Conservation (phyloP, 1,284 basidiomycete genomes). For the Cutaneotrichosporon dermatis region DNA sequence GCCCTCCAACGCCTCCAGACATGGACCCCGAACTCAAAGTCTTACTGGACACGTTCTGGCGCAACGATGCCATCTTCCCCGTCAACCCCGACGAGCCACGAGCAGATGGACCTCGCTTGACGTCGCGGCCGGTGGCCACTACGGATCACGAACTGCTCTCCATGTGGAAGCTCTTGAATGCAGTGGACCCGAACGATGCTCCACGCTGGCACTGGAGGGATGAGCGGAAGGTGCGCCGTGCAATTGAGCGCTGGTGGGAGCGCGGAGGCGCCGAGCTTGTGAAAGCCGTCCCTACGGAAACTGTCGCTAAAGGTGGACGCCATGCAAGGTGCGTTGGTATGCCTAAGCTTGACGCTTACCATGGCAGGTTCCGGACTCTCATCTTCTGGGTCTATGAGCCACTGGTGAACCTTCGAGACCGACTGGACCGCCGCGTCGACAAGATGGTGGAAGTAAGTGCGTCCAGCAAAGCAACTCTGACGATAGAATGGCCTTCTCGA, state of each 20-base stretch:
- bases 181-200: constrained; percentile 72
- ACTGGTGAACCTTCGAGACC: constrained; percentile 58
- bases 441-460: constrained; percentile 74
- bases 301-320: no score
- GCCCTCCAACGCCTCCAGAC: constrained; percentile 38
- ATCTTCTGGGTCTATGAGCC: constrained; percentile 90
- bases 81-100: constrained; percentile 28
- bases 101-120: background rate
- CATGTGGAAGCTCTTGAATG: constrained; percentile 65
- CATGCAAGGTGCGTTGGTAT: no score
- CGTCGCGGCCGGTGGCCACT: constrained; percentile 53
- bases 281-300: background rate
- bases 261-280: constrained; percentile 58
- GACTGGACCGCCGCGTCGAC: constrained; percentile 77
- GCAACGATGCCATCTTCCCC: constrained; percentile 31
- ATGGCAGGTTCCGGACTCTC: constrained; percentile 68
- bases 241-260: constrained; percentile 73
- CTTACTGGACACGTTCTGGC: constrained; percentile 45
- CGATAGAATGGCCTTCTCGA: constrained; percentile 69
- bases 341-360: no score
- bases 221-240: constrained; percentile 80
- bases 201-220: constrained; percentile 94
- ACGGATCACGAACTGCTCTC: constrained; percentile 51
- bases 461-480: background rate
- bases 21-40: constrained; percentile 22